These are phyloP conservation scores for Nemania sp. DNA, from an alignment of 2,329 filamentous ascomycete species.

Conservation along the genomic window DNA sequence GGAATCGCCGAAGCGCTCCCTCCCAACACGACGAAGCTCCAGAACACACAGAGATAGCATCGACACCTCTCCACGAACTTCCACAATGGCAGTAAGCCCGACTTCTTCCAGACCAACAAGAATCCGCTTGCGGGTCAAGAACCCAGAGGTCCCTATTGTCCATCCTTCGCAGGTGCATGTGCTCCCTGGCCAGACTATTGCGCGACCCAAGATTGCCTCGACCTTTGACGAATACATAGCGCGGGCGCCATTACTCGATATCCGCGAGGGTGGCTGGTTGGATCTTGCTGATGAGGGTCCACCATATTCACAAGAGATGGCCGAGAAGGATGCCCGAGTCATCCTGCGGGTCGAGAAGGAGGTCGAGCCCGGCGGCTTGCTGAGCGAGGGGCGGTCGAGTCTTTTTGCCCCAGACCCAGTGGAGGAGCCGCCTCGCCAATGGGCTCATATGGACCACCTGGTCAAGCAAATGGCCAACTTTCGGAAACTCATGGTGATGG, in stretches of 20 bases:
- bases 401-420: conserved; percentile 71
- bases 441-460: conserved; percentile 85
- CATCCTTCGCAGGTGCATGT: conserved; percentile 62
- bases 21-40: conserved; percentile 49
- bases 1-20: conserved; percentile 43
- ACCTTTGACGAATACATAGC: conserved; percentile 62
- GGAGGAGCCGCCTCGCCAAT: conserved; percentile 77
- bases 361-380: conserved; percentile 71
- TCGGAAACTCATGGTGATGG: conserved; percentile 74
- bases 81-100: conserved; percentile 30
- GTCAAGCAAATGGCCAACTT: conserved; percentile 79
- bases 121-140: conserved; percentile 54
- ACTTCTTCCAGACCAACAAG: conserved; percentile 37
- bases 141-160: conserved; percentile 58
- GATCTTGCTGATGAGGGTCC: conserved; percentile 58
- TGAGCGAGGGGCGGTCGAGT: conserved; percentile 71
- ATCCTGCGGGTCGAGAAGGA: conserved; percentile 73
- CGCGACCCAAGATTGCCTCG: conserved; percentile 54
- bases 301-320: conserved; percentile 62
- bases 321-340: conserved; percentile 68
- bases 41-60: conserved; percentile 41
- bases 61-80: conserved; percentile 33
- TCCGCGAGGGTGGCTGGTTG: conserved; percentile 62
- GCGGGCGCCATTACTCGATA: conserved; percentile 53
- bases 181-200: conserved; percentile 38